Conservation (phyloP, 2,329 filamentous ascomycete genomes). For the Arthroderma sp. region DNA sequence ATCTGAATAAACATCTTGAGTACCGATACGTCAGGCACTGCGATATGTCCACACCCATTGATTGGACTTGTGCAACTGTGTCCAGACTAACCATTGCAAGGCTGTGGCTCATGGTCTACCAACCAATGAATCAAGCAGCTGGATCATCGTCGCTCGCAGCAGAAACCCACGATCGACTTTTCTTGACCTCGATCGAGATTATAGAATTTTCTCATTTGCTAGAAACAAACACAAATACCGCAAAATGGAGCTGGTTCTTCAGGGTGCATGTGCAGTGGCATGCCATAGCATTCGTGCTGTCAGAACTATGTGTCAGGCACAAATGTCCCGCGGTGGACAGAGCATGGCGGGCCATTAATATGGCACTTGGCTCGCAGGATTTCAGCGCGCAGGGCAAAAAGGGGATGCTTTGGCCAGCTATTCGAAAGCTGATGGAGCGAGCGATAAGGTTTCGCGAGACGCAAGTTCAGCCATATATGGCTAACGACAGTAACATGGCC, state of each 20-base stretch:
- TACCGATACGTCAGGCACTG: constrained; percentile 42
- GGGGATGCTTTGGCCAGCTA: constrained; percentile 50
- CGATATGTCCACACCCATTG: constrained; percentile 40
- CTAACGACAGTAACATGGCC: too few species aligned
- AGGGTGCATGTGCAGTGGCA: constrained; percentile 54
- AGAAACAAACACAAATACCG: constrained; percentile 48
- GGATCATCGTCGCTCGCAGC: constrained; percentile 41
- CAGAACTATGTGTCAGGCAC: constrained; percentile 42
- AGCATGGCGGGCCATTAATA: constrained; percentile 46
- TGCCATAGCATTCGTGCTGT: constrained; percentile 47
- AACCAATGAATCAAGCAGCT: constrained; percentile 53
- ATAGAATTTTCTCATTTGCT: constrained; percentile 57
- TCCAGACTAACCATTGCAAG: constrained; percentile 62
- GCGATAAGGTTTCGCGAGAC: constrained; percentile 42
- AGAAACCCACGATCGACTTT: constrained; percentile 54
- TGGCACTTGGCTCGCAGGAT: constrained; percentile 28
- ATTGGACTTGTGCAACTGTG: constrained; percentile 57
- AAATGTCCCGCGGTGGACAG: constrained; percentile 44
- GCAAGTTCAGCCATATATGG: constrained; percentile 23
- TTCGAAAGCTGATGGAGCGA: constrained; percentile 47
- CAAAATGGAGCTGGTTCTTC: constrained; percentile 54
- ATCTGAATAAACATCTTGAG: constrained; percentile 42
- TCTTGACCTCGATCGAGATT: constrained; percentile 59
- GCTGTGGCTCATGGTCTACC: constrained; percentile 64
- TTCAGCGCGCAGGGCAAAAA: constrained; percentile 29